Evolutionary conservation across 1,139 yeast genomes (phyloP), one percentile per base, ranked within the genome.

Genomic region (Torulaspora pretoriensis): DNA sequence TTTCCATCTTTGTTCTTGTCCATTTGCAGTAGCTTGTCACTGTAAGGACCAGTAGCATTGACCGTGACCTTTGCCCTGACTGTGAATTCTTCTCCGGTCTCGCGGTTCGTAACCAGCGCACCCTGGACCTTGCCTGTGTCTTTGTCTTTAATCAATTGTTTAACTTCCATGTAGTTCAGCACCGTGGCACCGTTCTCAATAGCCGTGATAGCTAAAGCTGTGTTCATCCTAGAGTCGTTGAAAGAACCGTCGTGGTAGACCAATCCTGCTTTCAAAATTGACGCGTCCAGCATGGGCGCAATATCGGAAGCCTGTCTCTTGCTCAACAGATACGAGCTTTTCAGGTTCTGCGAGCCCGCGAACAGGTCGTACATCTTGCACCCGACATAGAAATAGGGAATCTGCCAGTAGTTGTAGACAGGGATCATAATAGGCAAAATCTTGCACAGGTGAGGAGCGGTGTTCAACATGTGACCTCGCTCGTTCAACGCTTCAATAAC

Each of bases 221-320:
- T 74, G 65, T 90, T 89, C 83, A 88, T 82, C 68, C 97, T 79
- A 14, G 97, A 76, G 65, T 90, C 97, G 66, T 90, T 90, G 69
- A 90, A 95, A 36, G 89, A 75, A 56, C 97, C 97, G 67, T 90
- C 97, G 67, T 89, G 96, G 72, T 90, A 90, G 51, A 90, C 95
- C 61, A 94, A 77, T 43, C 95, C 86, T 39, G 95, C 96, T 71
- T 86, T 90, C 68, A 90, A 77, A 56, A 82, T 79, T 41, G 83
- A 74, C 50, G 79, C 79, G 63, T 87, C 90, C 63, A 90, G 73
- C 87, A 86, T 88, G 45, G 97, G 97, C 60, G 94, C 95, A 45
- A 82, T 75, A 51, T 84, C 85, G 47, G 77, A 63, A 36, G 96
- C 86, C 55, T 78, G 75, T 48, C 78, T 74, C 51, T 81, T 77